These are phyloP conservation scores for Piper longum DNA, from an alignment of 164 flowering plant species.

Conservation along the genomic window DNA sequence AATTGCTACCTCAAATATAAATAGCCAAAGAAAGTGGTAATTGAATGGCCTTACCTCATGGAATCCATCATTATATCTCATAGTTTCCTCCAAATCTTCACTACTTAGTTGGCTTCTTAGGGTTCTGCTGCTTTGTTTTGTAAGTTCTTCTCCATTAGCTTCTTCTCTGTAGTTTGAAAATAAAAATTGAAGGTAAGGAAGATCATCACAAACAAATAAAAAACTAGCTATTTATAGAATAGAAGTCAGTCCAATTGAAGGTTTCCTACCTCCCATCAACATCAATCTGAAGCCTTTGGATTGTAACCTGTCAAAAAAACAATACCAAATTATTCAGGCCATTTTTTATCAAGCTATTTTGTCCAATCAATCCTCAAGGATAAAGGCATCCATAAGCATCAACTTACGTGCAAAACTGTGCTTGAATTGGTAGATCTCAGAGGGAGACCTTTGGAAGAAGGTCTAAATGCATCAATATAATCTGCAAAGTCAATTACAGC, in stretches of 20 bases:
- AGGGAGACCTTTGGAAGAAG: slow-evolving; percentile 46
- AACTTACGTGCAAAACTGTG: slow-evolving; percentile 62
- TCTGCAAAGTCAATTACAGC: slow-evolving; percentile 62
- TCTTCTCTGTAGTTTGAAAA: slow-evolving; percentile 21
- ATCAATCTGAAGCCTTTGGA: slow-evolving; percentile 52
- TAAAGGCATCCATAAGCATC: neutral
- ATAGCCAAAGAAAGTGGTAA: neutral
- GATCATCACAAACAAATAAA: neutral
- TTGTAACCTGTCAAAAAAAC: slow-evolving; percentile 39
- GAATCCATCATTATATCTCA: neutral
- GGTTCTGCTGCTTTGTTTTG: slow-evolving; percentile 23
- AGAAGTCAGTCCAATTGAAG: neutral
- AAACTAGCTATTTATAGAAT: neutral
- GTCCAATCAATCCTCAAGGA: neutral
- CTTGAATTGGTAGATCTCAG: slow-evolving; percentile 43
- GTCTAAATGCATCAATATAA: slow-evolving; percentile 47
- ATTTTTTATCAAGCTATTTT: neutral
- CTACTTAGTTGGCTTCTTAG: slow-evolving; percentile 31
- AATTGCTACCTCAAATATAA: no score
- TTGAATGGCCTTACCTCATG: slow-evolving; percentile 29
- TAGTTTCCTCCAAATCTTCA: slow-evolving; percentile 22
- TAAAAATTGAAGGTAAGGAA: neutral
- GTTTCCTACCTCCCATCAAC: slow-evolving; percentile 33
- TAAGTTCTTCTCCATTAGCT: slow-evolving; percentile 27
- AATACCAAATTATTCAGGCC: neutral